phyloP scores from a whole-genome alignment of 2,329 filamentous ascomycete genomes.

The Aspergillus sclerotialis region DNA sequence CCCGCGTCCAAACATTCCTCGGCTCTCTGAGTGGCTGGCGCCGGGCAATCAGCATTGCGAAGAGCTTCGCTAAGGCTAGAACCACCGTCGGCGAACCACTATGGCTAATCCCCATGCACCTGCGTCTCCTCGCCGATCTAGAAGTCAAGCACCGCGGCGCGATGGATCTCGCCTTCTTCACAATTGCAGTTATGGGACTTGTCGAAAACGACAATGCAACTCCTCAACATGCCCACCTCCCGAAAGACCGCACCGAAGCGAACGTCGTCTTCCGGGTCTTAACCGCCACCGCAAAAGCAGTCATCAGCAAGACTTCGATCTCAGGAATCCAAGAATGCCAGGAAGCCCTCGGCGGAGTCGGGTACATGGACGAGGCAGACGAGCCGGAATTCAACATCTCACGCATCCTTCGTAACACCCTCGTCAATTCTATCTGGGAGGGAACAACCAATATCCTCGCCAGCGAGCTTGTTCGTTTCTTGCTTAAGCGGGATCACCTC shows the following conservation, averaged over 20 bases:
- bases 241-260: conserved; percentile 6
- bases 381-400: conserved; percentile 61
- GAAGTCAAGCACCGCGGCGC: conserved; percentile 32
- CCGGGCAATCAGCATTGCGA: conserved; percentile 33
- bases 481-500: conserved; percentile 18
- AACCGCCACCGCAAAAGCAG: conserved; percentile 28
- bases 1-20: conserved; percentile 36
- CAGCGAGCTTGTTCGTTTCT: conserved; percentile 40
- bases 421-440: conserved; percentile 57
- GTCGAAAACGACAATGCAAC: conserved; percentile 17
- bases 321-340: conserved; percentile 30
- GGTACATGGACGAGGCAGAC: conserved; percentile 33
- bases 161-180: conserved; percentile 32
- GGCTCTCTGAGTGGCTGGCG: conserved; percentile 32
- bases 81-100: conserved; percentile 30
- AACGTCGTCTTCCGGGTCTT: conserved; percentile 18
- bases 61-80: conserved; percentile 35
- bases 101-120: conserved; percentile 35
- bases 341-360: conserved; percentile 32
- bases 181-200: conserved; percentile 27
- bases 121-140: conserved; percentile 31
- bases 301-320: conserved; percentile 26
- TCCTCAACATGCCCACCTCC: conserved; percentile 37
- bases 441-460: conserved; percentile 66
- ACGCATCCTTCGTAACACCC: conserved; percentile 57